Percentiles rank a stretch among this genome's conserved stretches.
These are phyloP conservation scores for Trichoderma guizhouense DNA, from an alignment of 2,329 filamentous ascomycete genomes.

Conservation along the genomic window DNA sequence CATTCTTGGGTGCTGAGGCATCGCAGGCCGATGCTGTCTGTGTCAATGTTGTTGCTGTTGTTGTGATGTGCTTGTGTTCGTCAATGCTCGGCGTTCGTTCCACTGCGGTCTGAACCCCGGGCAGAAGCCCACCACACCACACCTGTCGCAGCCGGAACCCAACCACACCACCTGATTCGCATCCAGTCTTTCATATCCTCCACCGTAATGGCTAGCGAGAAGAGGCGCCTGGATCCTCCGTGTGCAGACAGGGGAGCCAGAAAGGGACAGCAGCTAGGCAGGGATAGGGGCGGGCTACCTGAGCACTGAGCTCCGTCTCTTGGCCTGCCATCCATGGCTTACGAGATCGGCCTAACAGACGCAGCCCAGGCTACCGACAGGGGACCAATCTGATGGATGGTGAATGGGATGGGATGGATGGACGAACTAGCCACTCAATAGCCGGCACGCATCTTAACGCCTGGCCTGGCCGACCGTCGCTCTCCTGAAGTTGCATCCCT, in stretches of 20 bases:
- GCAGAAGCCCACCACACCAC: conserved; percentile 9
- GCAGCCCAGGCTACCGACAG: conserved; percentile 15
- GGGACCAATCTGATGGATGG: conserved; percentile 17
- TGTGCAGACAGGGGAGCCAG: conserved; percentile 18
- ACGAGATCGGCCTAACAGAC: conserved; percentile 20
- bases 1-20: conserved; percentile 1
- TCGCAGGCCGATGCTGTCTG: neutral
- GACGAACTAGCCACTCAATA: conserved; percentile 15
- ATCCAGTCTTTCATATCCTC: conserved; percentile 17
- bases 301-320: conserved; percentile 17
- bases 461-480: conserved; percentile 13
- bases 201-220: conserved; percentile 19
- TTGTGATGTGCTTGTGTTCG: neutral
- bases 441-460: conserved; percentile 19
- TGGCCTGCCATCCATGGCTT: conserved; percentile 19
- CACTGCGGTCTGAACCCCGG: conserved; percentile 10
- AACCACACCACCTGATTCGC: conserved; percentile 20
- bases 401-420: conserved; percentile 15
- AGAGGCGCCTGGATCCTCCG: conserved; percentile 19
- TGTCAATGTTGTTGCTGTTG: neutral
- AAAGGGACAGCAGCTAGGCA: conserved; percentile 14
- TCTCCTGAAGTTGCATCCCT: conserved; percentile 18
- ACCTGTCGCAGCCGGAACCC: conserved; percentile 16
- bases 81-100: conserved; percentile 4
- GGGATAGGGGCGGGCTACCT: conserved; percentile 15